Conservation (phyloP, 192 early-diverging fungal species). For the Pecoramyces ruminantium region DNA sequence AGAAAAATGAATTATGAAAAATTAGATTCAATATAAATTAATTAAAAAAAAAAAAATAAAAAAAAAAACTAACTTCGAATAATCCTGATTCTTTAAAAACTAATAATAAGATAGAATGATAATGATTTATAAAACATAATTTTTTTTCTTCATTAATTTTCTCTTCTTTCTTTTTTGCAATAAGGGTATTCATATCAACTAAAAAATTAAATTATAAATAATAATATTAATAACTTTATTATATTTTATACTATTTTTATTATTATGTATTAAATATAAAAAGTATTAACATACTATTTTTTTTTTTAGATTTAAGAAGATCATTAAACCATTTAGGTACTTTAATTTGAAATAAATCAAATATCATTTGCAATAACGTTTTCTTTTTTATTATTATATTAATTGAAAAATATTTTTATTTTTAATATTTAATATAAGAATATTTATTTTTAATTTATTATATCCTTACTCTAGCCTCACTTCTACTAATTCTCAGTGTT, state of each 20-base stretch:
- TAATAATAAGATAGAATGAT: not conserved
- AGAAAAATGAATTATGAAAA: no score
- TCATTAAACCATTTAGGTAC: slow-evolving; percentile 27
- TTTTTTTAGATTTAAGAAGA: not conserved
- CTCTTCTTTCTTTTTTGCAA: not conserved
- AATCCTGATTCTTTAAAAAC: not conserved
- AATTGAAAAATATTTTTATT: slow-evolving; percentile 2
- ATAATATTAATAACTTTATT: no score
- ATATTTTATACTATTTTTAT: no score
- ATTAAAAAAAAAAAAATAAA: not conserved
- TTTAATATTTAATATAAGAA: not conserved
- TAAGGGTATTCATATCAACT: not conserved
- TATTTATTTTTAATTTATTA: slow-evolving; percentile 1
- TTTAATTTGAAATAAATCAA: slow-evolving; percentile 59
- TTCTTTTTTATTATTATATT: slow-evolving; percentile 21
- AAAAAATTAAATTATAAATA: not conserved
- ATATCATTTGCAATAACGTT: slow-evolving; percentile 66
- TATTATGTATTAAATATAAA: no score
- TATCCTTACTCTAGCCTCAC: slow-evolving; percentile 39
- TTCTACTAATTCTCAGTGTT: slow-evolving; percentile 43
- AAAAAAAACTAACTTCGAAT: not conserved
- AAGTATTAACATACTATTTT: not conserved
- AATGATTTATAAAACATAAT: not conserved
- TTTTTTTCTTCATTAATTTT: not conserved
- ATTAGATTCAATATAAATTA: no score